Percentiles rank a stretch among this genome's conserved stretches.
phyloP scores from a whole-genome alignment of 805 yeast genomes.

The Metschnikowia drakensbergensis region DNA sequence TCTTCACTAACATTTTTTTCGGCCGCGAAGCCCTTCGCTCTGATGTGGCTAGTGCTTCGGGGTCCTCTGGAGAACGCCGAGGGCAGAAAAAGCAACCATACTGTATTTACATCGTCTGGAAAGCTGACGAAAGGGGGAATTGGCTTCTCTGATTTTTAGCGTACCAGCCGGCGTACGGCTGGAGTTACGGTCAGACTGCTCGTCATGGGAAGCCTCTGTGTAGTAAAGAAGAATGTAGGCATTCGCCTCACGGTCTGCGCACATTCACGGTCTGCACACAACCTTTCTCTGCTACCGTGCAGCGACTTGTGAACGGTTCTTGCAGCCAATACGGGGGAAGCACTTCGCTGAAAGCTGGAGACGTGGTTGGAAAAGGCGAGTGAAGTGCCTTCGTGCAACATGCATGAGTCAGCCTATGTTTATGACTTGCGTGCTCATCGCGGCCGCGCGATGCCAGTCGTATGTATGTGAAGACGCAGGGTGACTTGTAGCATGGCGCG shows the following conservation, averaged over 20 bases:
- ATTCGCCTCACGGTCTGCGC: not conserved
- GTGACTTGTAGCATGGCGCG: not conserved
- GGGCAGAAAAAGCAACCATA: not conserved
- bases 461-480: not conserved
- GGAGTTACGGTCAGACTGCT: not conserved
- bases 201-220: not conserved
- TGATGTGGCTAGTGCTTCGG: not conserved
- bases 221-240: not conserved
- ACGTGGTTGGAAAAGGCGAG: not conserved
- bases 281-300: no score
- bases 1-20: not conserved
- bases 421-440: not conserved
- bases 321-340: no score
- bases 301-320: no score
- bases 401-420: not conserved
- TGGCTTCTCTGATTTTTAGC: no score
- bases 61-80: not conserved
- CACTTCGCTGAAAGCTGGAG: no score
- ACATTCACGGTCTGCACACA: not conserved
- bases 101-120: not conserved
- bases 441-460: not conserved
- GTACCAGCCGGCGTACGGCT: not conserved
- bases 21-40: not conserved
- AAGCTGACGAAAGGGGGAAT: not conserved
- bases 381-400: not conserved